Evolutionary conservation across 73 alveolate genomes (phyloP).

Genomic region (Paramecium primaurelia): DNA sequence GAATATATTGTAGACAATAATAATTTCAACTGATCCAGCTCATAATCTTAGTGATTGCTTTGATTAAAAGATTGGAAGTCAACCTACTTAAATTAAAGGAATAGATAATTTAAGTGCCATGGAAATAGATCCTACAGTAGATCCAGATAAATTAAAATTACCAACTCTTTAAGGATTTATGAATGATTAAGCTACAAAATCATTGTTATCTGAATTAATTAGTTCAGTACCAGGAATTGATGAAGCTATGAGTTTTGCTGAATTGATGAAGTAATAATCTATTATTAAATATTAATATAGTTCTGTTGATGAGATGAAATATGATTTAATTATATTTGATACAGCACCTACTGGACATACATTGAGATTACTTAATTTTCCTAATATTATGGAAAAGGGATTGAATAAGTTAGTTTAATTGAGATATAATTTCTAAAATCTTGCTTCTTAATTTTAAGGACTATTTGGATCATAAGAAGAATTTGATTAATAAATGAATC

Average conservation of each 20-base stretch:
- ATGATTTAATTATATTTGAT: slow-evolving; percentile 90
- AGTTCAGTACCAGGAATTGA: slow-evolving; percentile 99
- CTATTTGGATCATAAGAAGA: slow-evolving; percentile 70
- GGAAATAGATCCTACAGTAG: slow-evolving; percentile 87
- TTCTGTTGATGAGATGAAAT: slow-evolving; percentile 85
- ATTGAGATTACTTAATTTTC: slow-evolving; percentile 94
- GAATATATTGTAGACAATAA: slow-evolving; percentile 76
- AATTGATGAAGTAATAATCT: slow-evolving; percentile 55
- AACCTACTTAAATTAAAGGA: slow-evolving; percentile 92
- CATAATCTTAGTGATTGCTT: slow-evolving; percentile 98
- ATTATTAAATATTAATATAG: slow-evolving; percentile 65
- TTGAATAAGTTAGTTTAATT: slow-evolving; percentile 77
- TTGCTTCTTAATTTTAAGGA: slow-evolving; percentile 67
- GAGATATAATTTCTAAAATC: slow-evolving; percentile 89
- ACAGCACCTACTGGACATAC: slow-evolving; percentile 99
- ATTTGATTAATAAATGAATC: slow-evolving; percentile 74
- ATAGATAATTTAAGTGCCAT: slow-evolving; percentile 92
- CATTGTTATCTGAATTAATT: slow-evolving; percentile 88
- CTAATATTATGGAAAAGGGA: slow-evolving; percentile 93
- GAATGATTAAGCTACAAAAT: slow-evolving; percentile 79
- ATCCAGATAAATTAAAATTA: slow-evolving; percentile 69
- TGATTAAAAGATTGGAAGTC: slow-evolving; percentile 90
- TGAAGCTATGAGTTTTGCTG: slow-evolving; percentile 98
- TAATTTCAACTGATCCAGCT: slow-evolving; percentile 99
- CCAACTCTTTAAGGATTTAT: slow-evolving; percentile 76